Evolutionary conservation across 2,329 filamentous ascomycete species (phyloP).

Genomic region (Polytolypa hystricis): DNA sequence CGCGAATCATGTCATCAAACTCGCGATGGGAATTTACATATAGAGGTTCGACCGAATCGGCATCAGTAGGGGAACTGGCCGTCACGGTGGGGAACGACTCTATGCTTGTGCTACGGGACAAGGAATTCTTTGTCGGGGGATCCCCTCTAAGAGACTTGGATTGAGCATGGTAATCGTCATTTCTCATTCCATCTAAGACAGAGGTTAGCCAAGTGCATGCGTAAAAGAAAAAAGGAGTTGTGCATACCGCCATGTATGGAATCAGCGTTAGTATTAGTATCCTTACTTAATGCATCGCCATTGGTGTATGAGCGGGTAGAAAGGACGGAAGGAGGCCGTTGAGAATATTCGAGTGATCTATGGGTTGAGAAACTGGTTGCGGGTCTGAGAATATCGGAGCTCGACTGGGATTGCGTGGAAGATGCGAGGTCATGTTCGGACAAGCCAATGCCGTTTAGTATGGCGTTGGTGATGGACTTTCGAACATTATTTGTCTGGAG

Average conservation of each 20-base stretch:
- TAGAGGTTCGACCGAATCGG: conserved; percentile 63
- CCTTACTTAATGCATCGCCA: conserved; percentile 10
- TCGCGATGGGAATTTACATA: conserved; percentile 78
- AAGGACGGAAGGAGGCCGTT: conserved; percentile 17
- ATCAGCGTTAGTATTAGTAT: conserved; percentile 1
- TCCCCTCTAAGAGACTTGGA: conserved; percentile 4
- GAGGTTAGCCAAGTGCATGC: conserved; percentile 3
- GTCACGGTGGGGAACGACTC: conserved; percentile 9
- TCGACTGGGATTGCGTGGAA: conserved; percentile 13
- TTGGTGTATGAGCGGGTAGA: conserved; percentile 11
- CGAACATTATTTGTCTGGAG: conserved; percentile 74
- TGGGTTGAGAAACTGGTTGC: conserved; percentile 17
- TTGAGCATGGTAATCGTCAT: conserved; percentile 5
- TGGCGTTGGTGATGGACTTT: conserved; percentile 71
- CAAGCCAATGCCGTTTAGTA: conserved; percentile 58
- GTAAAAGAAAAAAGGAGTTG: not conserved
- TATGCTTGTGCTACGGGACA: conserved; percentile 9
- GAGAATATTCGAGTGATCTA: conserved; percentile 13
- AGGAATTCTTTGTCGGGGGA: conserved; percentile 7
- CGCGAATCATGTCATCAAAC: conserved; percentile 74
- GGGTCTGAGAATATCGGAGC: conserved; percentile 14
- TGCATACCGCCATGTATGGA: conserved; percentile 3
- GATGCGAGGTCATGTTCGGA: conserved; percentile 17
- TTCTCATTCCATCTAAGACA: conserved; percentile 4
- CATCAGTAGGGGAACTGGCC: conserved; percentile 35